Base-by-base conservation (phyloP, 257 asterid species). In the Marsdenia floribunda region DNA sequence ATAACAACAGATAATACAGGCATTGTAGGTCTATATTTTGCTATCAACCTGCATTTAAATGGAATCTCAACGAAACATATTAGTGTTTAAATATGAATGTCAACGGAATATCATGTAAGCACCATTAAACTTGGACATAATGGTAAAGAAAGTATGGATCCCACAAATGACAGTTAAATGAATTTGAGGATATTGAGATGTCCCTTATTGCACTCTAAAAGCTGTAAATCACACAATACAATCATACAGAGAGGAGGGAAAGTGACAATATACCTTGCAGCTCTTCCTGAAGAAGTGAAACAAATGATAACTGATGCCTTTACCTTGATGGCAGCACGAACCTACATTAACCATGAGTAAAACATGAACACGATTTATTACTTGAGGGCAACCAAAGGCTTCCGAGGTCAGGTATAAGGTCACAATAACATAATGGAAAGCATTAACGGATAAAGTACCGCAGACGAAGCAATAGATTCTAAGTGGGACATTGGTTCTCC, bases 11-110 rank as follows among this genome's bases (percentile, higher is more conserved):
- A 90, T 70, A 93, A 79, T 22, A 90, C 97, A 22, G 98, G 98
- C 98, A 93, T 93, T 6, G 96, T 90, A 63, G 98, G 97, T 88
- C 97, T 88, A 82, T 93, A 93, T 83, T 93, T 93, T 1, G 98
- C 94, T 76, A 93, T 91, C 84, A 93, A 81, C 79, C 97, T 93
- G 87, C 77, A 81, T 35, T 59, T 24, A 47, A 49, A 61, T n/a
- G 50, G 50, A 66, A 66, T 38, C 71, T 38, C 50, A 21, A 38
- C n/a, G 16, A 65, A 38, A 35, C 40, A 11, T 6, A 38, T 37
- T 63, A 29, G 24, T 38, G 29, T 19, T 38, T 16, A 19, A 66
- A 66, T 63, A 40, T 19, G 42, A 66, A 37, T 8, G 33, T 19
- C 16, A 9, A 66, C 3, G 50, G 29, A 19, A 37, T 38, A 19